Base-by-base conservation (phyloP, 2,329 filamentous ascomycete species). In the Diaporthe sp. region DNA sequence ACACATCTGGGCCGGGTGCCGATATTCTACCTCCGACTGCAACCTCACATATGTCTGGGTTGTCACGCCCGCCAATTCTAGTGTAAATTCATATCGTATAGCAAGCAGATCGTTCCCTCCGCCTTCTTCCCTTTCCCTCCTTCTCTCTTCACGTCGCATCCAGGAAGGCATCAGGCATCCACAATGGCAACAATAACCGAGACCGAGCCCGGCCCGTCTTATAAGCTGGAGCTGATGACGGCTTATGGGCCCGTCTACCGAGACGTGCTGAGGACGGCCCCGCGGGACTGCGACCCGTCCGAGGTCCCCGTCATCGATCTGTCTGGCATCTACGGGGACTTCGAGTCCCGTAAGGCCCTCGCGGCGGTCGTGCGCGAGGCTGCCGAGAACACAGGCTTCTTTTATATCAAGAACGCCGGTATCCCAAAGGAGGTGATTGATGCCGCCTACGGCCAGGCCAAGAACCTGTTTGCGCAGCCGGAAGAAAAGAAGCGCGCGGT, bases 261-360 rank as follows among this genome's bases (percentile, higher is more conserved):
- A 30, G 81, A 84, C 19, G 84, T 88, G 3, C 82, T 84, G 22
- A 84, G 81, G 33, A 82, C 82, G 1, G 82, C 84, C 10, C 84
- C 85, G 4, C 80, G 86, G 30, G 80, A 82, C 38, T 84, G 84
- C 47, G 83, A 82, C 5, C 76, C 80, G 4, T 82, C 80, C 25
- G 86, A 88, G 74, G 87, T 88, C 15, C 86, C 87, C 0, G 78
- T 88, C 40, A 86, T 88, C 64, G 86, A 87, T 69, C 78, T 89
- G 8, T 77, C 82, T 1, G 75, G 77, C 3, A 81, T 85, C 8
- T 79, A 83, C 33, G 82, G 85, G 33, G 77, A 80, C 3, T 61
- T 83, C 0, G 78, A 81, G 13, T 82, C 82, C 5, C 82, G 85
- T 0, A 82, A 83, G 35, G 77, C 76, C 1, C 78, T 88, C 0